Base-by-base conservation (phyloP, 768 basidiomycete species). In the Hygrocybe coccinea region DNA sequence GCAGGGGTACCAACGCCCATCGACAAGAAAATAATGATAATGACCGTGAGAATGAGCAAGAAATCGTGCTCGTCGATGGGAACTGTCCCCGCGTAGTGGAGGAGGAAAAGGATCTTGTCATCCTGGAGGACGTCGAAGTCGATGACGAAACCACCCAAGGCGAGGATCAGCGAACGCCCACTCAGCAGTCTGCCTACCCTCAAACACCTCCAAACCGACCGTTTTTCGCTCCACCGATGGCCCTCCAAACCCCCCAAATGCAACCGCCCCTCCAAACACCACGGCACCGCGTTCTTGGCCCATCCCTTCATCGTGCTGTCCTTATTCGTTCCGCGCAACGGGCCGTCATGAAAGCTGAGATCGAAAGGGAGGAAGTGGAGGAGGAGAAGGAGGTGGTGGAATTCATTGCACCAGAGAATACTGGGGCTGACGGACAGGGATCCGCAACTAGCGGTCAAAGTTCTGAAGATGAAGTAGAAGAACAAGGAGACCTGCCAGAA, bases 251-350 rank as follows among this genome's bases (percentile, higher is more conserved):
- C 6, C 61, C 63, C 37, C 57, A 43, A 10, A 36, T 48, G 8
- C 57, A 69, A 54, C 60, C 61, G 12, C 65, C 64, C 6, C 74
- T 72, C 6, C 65, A 68, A 38, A 74, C 75, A 1, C 71, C 77
- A 0, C 69, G 65, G 2, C 70, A 72, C 22, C 67, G 64, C 25
- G 68, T 72, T 33, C 75, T 72, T 24, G 61, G 67, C n/a, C 70
- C 72, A 3, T 71, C 81, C 2, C 69, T 89, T 1, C 86, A 89
- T 61, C 80, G 82, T 11, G 83, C 84, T 0, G 87, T 89, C 2
- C 72, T 89, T 9, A 81, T 89, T 11, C 78, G 85, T 9, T 85
- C 83, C 37, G 85, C 85, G 0, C 86, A 88, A 62, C 75, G 85
- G 12, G 80, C 81, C 0, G 77, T 81, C 0, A 54, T 81, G 60